phyloP scores from a whole-genome alignment of 2,329 filamentous ascomycete genomes.

The Salinomyces thailandicus region DNA sequence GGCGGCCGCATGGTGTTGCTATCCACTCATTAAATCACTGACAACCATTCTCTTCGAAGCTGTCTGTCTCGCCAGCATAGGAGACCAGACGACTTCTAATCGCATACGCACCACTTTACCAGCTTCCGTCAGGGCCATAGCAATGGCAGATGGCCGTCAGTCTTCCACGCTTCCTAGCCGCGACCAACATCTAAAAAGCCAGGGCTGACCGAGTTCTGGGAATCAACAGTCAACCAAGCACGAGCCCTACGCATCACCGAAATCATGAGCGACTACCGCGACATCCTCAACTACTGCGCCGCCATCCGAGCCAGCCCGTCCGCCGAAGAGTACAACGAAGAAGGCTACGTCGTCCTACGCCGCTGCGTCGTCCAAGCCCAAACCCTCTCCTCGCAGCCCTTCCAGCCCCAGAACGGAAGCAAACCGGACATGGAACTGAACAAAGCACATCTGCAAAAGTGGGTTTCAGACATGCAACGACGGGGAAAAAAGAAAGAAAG shows the following conservation, averaged over 20 bases:
- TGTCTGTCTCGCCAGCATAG: too few species aligned
- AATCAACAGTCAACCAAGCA: slow-evolving; percentile 48
- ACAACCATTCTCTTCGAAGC: too few species aligned
- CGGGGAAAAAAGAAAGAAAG: too few species aligned
- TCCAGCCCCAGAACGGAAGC: slow-evolving; percentile 19
- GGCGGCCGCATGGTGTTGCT: slow-evolving; percentile 1
- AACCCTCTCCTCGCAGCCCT: slow-evolving; percentile 44
- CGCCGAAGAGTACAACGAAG: slow-evolving; percentile 47
- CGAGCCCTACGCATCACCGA: slow-evolving; percentile 53
- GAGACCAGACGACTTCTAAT: too few species aligned
- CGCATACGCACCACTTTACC: too few species aligned
- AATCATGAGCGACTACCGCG: slow-evolving; percentile 55
- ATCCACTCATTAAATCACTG: too few species aligned
- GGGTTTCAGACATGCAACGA: background rate
- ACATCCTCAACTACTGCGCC: slow-evolving; percentile 48
- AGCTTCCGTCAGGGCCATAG: too few species aligned
- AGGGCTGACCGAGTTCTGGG: slow-evolving; percentile 5
- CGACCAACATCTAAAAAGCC: slow-evolving; percentile 1
- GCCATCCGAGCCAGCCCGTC: slow-evolving; percentile 42
- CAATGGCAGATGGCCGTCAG: slow-evolving; percentile 49
- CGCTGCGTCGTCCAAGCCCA: slow-evolving; percentile 47
- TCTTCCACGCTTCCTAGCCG: slow-evolving; percentile 3
- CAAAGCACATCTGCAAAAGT: slow-evolving; percentile 48
- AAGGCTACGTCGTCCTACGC: slow-evolving; percentile 48
- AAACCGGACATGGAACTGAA: slow-evolving; percentile 42